Percentiles rank a stretch among this genome's conserved stretches.
These are phyloP conservation scores for Panicum hallii DNA, from an alignment of 202 grass and related monocot species.

Conservation along the genomic window DNA sequence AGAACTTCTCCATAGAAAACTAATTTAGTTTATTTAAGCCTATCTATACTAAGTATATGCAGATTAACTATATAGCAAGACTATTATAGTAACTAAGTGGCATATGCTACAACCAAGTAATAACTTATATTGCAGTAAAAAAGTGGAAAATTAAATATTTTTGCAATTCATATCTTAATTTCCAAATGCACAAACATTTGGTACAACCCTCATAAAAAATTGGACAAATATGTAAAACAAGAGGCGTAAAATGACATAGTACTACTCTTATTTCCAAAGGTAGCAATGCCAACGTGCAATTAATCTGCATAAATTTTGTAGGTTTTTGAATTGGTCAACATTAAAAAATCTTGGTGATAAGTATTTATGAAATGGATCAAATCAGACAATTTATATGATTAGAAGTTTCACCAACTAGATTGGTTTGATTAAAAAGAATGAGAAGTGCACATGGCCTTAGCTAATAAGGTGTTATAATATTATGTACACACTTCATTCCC, in stretches of 20 bases:
- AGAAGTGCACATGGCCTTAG: neutral
- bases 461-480: neutral
- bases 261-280: neutral
- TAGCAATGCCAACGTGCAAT: neutral
- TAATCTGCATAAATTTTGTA: neutral
- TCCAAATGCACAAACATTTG: neutral
- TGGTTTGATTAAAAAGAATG: neutral
- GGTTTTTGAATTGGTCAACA: neutral
- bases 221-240: neutral
- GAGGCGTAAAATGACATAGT: neutral
- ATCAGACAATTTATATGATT: neutral
- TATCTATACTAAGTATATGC: neutral
- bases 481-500: neutral
- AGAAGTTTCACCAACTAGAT: neutral
- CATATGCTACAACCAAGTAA: neutral
- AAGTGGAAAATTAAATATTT: neutral
- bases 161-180: neutral
- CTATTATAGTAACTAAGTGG: neutral
- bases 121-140: neutral
- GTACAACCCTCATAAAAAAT: neutral
- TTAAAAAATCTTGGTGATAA: neutral
- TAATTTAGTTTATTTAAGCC: neutral
- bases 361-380: neutral
- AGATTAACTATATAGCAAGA: neutral
- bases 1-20: neutral